Percentiles rank a stretch among this genome's conserved stretches.
These are phyloP conservation scores for Posidonia australis DNA, from an alignment of 106 monocot species.

Conservation along the genomic window DNA sequence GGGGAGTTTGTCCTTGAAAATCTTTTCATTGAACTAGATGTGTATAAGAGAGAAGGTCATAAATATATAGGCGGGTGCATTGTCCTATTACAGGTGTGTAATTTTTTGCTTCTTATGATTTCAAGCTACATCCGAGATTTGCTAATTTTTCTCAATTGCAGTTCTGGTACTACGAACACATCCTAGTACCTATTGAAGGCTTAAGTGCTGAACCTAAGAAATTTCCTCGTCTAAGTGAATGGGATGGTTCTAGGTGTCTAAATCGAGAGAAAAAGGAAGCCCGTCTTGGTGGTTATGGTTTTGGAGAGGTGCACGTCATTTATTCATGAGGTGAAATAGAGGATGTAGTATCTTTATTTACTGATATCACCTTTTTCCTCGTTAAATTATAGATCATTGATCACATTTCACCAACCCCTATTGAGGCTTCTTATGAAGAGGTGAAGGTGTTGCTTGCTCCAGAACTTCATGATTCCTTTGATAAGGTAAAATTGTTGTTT, in stretches of 20 bases:
- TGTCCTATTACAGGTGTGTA: background rate
- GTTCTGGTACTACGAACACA: constrained; percentile 8
- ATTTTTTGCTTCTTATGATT: too few relatives aligned
- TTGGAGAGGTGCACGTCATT: background rate
- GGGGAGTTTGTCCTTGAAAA: constrained; percentile 3
- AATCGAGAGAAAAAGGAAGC: background rate
- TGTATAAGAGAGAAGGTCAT: constrained; percentile 6
- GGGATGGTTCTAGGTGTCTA: background rate
- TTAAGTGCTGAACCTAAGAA: constrained; percentile 3
- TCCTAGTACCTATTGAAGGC: constrained; percentile 1
- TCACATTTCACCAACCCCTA: too few relatives aligned
- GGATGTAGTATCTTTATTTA: background rate
- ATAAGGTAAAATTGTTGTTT: too few relatives aligned
- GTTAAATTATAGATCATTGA: too few relatives aligned
- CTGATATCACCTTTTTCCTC: too few relatives aligned
- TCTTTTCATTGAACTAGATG: constrained; percentile 5
- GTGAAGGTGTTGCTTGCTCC: too few relatives aligned
- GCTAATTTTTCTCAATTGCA: background rate
- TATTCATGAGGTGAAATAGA: background rate
- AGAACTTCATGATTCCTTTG: too few relatives aligned
- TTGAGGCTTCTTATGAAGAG: too few relatives aligned
- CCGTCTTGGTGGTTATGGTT: constrained; percentile 4
- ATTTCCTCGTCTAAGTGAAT: constrained; percentile 4
- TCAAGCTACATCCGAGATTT: too few relatives aligned
- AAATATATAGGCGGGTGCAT: constrained; percentile 6